Evolutionary conservation across 768 basidiomycete genomes (phyloP), one percentile per base, ranked within the genome.

Genomic region (Myochromella boudieri): DNA sequence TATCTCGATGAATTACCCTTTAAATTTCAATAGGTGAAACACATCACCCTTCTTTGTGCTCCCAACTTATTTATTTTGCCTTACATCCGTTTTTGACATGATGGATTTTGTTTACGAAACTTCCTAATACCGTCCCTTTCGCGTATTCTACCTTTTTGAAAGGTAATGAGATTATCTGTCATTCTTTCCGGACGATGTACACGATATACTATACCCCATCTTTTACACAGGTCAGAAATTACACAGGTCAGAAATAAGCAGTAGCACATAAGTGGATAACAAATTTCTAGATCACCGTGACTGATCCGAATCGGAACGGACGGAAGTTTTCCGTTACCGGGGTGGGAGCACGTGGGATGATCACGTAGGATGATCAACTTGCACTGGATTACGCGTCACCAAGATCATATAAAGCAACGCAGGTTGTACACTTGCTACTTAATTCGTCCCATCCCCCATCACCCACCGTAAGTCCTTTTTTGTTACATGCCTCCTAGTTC

Each of bases 381-480:
- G 52, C 58, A 52, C 48, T 46, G 52, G 66, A 64, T 67, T 69
- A 69, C 68, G 66, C 68, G 66, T 68, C 64, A 52, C 55, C 43
- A 47, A 27, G 44, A 52, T 58, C 56, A 58, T 53, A 51, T 52
- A 49, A 47, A 32, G 37, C 36, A 43, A 22, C 41, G 24, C 48
- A 29, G 26, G 28, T 20, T 18, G 18, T 34, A 33, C 39, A 27
- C 41, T 22, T 48, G 37, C 14, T 25, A 46, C 44, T 39, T 34
- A 45, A 31, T 47, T 43, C 45, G 38, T 15, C 38, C 42, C 53
- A 48, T 38, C 48, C 40, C 50, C 38, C 40, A 6, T 34, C 6
- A n/a, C 14, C 33, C 6, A 6, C 33, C 18, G 14, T 31, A n/a
- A 31, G n/a, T 27, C 37, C 29, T 20, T 27, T 26, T 17, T 43